Conservation (phyloP, 306 rosid genomes). For the Sophora flavescens region DNA sequence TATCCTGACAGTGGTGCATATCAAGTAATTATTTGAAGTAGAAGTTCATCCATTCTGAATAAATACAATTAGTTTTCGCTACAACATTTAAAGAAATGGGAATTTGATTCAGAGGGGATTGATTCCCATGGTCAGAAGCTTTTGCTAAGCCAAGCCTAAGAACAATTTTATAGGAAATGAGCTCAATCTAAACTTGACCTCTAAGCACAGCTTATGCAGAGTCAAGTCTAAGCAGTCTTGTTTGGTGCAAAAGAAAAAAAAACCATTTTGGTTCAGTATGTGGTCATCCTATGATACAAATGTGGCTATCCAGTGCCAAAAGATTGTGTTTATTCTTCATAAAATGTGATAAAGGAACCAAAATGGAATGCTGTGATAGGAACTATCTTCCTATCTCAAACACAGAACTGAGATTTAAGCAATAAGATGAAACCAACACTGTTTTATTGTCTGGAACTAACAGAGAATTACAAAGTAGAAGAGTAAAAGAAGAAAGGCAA, state of each 20-base stretch:
- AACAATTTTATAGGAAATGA: too few relatives aligned
- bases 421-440: too few relatives aligned
- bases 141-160: neutral
- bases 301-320: neutral
- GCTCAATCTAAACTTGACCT: constrained; percentile 1
- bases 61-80: neutral
- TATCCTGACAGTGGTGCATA: neutral
- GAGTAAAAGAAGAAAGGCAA: too few relatives aligned
- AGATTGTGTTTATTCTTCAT: neutral
- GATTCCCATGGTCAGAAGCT: neutral
- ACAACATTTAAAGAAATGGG: neutral
- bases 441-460: too few relatives aligned
- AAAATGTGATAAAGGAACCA: constrained; percentile 7
- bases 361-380: too few relatives aligned
- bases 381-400: too few relatives aligned
- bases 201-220: neutral
- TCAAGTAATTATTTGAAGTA: neutral
- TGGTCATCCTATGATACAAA: neutral
- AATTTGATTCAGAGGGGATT: neutral
- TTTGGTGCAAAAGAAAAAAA: constrained; percentile 8
- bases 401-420: too few relatives aligned
- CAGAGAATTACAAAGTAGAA: too few relatives aligned
- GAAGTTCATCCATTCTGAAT: neutral
- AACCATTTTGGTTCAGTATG: neutral
- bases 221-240: neutral